A percentile compares a stretch with the other conserved stretches of the same genome.
Evolutionary conservation across 192 early-diverging fungal genomes (phyloP).

Genomic region (Gaertneriomyces semiglobifer): DNA sequence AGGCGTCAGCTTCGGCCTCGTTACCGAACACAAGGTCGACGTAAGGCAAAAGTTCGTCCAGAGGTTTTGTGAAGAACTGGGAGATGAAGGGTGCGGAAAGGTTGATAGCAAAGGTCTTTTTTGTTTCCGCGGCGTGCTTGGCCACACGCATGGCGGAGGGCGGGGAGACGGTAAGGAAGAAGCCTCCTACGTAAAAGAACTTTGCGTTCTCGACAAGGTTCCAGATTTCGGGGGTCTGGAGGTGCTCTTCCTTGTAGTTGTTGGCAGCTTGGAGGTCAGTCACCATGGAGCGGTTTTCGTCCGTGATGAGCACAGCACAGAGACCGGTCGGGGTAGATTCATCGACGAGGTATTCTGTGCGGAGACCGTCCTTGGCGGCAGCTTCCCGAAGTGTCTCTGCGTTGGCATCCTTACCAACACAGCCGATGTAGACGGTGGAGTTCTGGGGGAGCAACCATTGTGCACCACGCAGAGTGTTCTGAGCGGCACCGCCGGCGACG

Average conservation of each 20-base stretch:
- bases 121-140: slow-evolving; percentile 77
- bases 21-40: slow-evolving; percentile 95
- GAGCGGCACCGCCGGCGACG: slow-evolving; percentile 94
- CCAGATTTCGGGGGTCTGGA: slow-evolving; percentile 77
- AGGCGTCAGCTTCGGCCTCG: slow-evolving; percentile 90
- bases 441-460: slow-evolving; percentile 84
- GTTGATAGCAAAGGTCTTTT: slow-evolving; percentile 90
- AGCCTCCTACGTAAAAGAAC: slow-evolving; percentile 91
- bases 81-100: slow-evolving; percentile 93
- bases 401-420: slow-evolving; percentile 83
- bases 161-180: slow-evolving; percentile 89
- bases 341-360: slow-evolving; percentile 84
- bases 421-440: slow-evolving; percentile 90
- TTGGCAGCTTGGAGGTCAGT: slow-evolving; percentile 96
- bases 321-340: slow-evolving; percentile 81
- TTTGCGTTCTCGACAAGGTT: slow-evolving; percentile 78
- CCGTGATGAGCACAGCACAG: slow-evolving; percentile 94
- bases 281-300: slow-evolving; percentile 79
- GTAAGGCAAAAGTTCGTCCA: slow-evolving; percentile 79
- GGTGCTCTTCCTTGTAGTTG: slow-evolving; percentile 70
- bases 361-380: slow-evolving; percentile 79
- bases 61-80: slow-evolving; percentile 83
- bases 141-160: slow-evolving; percentile 80
- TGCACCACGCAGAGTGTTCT: slow-evolving; percentile 84
- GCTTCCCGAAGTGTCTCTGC: slow-evolving; percentile 69